Base-by-base conservation (phyloP, 139 green algal species). In the Volvox africanus region DNA sequence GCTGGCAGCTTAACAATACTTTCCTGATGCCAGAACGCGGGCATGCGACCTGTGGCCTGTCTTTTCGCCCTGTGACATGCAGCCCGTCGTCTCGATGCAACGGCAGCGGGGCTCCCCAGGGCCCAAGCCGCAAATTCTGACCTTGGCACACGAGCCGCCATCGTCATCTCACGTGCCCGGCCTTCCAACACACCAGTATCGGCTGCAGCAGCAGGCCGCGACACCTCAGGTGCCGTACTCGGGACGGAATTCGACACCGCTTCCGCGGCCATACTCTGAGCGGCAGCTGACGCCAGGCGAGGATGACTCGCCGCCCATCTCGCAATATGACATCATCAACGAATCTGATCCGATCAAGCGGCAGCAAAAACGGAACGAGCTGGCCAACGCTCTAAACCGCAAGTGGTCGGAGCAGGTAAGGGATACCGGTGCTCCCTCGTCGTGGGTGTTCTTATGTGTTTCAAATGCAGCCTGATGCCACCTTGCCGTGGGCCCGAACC, bases 361-460 rank as follows among this genome's bases (percentile, higher is more conserved):
- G 65, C 82, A 61, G 33, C 78, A 78, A 9, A 84, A 93, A 62
- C 92, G 92, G 36, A 83, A 68, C 30, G 87, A 93, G 89, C 87
- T 93, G 20, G 90, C 90, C 9, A 32, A 68, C 2, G 81, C 81
- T 19, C 76, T 94, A 76, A 82, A 92, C 33, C 30, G 88, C n/a
- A 69, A 65, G 20, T 94, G 90, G 86, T 76, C 78, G 6, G 73
- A 86, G 32, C 92, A 94, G 92, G 92, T 87, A 80, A 76, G 81
- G 55, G 33, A n/a, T 61, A 55, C n/a, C n/a, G n/a, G n/a, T n/a
- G n/a, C n/a, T n/a, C n/a, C n/a, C n/a, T n/a, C n/a, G n/a, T n/a
- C n/a, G n/a, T n/a, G n/a, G n/a, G n/a, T n/a, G n/a, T n/a, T n/a
- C n/a, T n/a, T n/a, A n/a, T n/a, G n/a, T n/a, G n/a, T 11, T 30